These are phyloP conservation scores for Phialemoniopsis sp. DNA, from an alignment of 2,329 filamentous ascomycete species.

Conservation along the genomic window DNA sequence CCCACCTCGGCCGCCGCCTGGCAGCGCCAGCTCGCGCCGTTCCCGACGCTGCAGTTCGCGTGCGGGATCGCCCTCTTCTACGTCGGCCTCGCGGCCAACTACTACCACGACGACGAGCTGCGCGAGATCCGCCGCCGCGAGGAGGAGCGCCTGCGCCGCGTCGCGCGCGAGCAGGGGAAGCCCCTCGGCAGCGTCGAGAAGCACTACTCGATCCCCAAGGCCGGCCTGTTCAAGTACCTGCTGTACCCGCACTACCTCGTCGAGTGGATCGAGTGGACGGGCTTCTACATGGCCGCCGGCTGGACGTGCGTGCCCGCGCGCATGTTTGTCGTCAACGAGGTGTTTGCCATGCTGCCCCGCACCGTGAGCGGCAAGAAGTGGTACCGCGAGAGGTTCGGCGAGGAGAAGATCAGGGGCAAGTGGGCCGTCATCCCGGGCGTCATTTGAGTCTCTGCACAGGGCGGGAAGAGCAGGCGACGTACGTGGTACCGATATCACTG, in stretches of 20 bases:
- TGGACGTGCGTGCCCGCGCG: slow-evolving; percentile 69
- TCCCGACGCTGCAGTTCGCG: slow-evolving; percentile 39
- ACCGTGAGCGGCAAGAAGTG: slow-evolving; percentile 77
- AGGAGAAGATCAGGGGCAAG: slow-evolving; percentile 69
- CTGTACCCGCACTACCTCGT: slow-evolving; percentile 93
- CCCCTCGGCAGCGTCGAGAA: slow-evolving; percentile 54
- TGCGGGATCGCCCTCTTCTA: slow-evolving; percentile 73
- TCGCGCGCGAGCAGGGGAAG: slow-evolving; percentile 28
- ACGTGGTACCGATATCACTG: no score
- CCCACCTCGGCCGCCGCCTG: slow-evolving; percentile 54
- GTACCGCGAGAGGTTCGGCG: slow-evolving; percentile 87
- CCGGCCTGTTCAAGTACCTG: slow-evolving; percentile 76
- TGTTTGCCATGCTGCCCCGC: slow-evolving; percentile 85
- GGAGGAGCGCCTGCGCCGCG: slow-evolving; percentile 49
- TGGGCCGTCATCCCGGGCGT: slow-evolving; percentile 46
- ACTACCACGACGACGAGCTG: slow-evolving; percentile 85
- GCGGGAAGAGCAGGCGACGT: no score
- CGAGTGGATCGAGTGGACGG: slow-evolving; percentile 95
- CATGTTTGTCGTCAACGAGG: slow-evolving; percentile 79
- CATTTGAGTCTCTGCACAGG: no score
- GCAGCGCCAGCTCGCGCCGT: slow-evolving; percentile 30
- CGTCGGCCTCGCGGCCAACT: slow-evolving; percentile 73
- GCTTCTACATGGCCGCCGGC: slow-evolving; percentile 76
- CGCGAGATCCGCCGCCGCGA: slow-evolving; percentile 79
- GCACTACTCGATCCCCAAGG: slow-evolving; percentile 81